Base-by-base conservation (phyloP, 495 filamentous ascomycete genomes). In the Xeromyces bisporus region DNA sequence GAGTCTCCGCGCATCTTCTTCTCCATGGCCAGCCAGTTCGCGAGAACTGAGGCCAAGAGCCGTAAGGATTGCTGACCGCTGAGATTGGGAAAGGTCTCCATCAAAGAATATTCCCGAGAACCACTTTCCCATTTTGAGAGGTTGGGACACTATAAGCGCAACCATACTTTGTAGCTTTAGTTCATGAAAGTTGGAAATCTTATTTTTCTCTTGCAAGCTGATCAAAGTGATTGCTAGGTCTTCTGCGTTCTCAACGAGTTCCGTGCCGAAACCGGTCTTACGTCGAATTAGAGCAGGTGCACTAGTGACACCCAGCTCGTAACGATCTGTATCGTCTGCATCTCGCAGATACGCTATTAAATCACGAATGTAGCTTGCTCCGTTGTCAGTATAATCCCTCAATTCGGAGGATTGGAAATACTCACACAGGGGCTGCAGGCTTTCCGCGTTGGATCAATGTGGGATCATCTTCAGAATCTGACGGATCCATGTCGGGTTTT, bases 401-500 rank as follows among this genome's bases (percentile, higher is more conserved):
- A 21, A 20, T 18, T 31, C 12, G 16, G 7, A 26, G 6, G 8
- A 15, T 23, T 7, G 3, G 1, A 2, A 28, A 6, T 11, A 62
- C 68, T 58, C 58, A 76, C 63, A 94, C 84, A 15, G 86, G 91
- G 7, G 86, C 71, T 26, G 69, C 77, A 23, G 80, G 77, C 39
- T 85, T 93, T 47, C 81, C 70, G 23, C 86, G 69, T 31, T 75
- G 71, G 24, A 96, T 62, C 20, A 91, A 54, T 0, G 83, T 92
- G 9, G 91, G 74, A 46, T 99, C 91, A 15, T 93, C 87, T 33
- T 92, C 84, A 0, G 77, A 80, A 50, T 96, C 91, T 35, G 84
- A 79, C 2, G 69, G 63, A 43, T 99, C 91, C n/a, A 80, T 86
- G 47, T 92, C 89, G 0, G 86, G 85, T 45, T 93, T 93, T 17